Percentiles rank a stretch among this genome's conserved stretches.
Evolutionary conservation across 768 basidiomycete genomes (phyloP).

Genomic region (Podaxis carcinomalis): DNA sequence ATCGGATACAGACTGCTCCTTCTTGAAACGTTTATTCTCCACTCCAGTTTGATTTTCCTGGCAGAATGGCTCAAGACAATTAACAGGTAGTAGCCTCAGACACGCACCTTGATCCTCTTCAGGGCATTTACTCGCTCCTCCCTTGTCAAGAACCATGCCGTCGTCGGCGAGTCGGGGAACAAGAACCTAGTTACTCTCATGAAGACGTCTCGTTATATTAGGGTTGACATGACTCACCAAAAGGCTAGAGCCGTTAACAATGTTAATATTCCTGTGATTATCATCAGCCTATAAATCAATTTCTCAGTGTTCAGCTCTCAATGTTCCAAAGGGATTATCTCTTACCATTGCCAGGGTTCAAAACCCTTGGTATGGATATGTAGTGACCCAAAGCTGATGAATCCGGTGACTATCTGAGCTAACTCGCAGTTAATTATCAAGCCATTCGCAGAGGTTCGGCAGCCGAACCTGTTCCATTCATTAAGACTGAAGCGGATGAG

Average conservation of each 20-base stretch:
- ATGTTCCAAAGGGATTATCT: background rate
- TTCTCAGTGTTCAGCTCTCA: background rate
- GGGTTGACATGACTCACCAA: slow-evolving; percentile 38
- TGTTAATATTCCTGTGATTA: slow-evolving; percentile 62
- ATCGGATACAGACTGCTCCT: slow-evolving; percentile 55
- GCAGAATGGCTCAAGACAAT: background rate
- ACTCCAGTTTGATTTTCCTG: slow-evolving; percentile 77
- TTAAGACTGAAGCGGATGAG: slow-evolving; percentile 43
- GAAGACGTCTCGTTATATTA: background rate
- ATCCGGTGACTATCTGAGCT: slow-evolving; percentile 71
- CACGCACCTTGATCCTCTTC: slow-evolving; percentile 53
- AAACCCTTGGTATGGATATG: slow-evolving; percentile 55
- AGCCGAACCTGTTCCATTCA: slow-evolving; percentile 64
- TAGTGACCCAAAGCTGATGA: slow-evolving; percentile 61
- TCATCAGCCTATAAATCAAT: slow-evolving; percentile 48
- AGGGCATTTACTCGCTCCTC: slow-evolving; percentile 64
- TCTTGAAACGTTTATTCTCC: slow-evolving; percentile 80
- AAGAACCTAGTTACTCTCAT: slow-evolving; percentile 39
- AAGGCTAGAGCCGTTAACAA: slow-evolving; percentile 46
- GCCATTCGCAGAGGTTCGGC: too few species aligned
- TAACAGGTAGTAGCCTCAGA: background rate
- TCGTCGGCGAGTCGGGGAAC: slow-evolving; percentile 75
- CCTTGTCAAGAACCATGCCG: slow-evolving; percentile 67
- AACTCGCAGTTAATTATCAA: background rate
- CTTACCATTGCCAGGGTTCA: slow-evolving; percentile 71